Evolutionary conservation across 2,329 filamentous ascomycete genomes (phyloP).

Genomic region (Myriosclerotinia curreyana): DNA sequence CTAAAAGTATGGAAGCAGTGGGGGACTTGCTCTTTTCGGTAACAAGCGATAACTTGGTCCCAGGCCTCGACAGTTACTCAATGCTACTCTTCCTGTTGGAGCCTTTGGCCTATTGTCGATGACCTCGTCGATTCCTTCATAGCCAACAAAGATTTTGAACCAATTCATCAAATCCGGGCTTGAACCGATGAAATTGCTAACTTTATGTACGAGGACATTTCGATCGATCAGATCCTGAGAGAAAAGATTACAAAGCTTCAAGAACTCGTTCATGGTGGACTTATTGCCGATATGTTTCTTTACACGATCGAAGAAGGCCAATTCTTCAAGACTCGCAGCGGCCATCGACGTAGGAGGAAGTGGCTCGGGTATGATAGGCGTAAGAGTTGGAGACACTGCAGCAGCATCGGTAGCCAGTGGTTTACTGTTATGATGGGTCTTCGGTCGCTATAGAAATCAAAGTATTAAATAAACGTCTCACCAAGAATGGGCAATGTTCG

Average conservation of each 20-base stretch:
- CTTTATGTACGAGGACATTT: slow-evolving; percentile 76
- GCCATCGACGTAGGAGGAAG: slow-evolving; percentile 71
- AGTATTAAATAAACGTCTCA: slow-evolving; percentile 19
- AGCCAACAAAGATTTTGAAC: slow-evolving; percentile 81
- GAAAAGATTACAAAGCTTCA: slow-evolving; percentile 95
- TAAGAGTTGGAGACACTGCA: slow-evolving; percentile 74
- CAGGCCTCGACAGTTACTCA: slow-evolving; percentile 93
- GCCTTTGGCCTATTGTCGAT: slow-evolving; percentile 75
- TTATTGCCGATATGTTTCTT: slow-evolving; percentile 96
- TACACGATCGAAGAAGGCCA: slow-evolving; percentile 91
- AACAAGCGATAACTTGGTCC: slow-evolving; percentile 93
- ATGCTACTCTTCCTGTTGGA: slow-evolving; percentile 77
- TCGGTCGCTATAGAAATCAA: slow-evolving; percentile 54
- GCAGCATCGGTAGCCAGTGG: slow-evolving; percentile 35
- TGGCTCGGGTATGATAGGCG: slow-evolving; percentile 83
- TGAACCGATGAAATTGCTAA: slow-evolving; percentile 78
- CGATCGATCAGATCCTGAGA: slow-evolving; percentile 89
- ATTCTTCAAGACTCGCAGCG: slow-evolving; percentile 77
- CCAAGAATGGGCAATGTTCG: neutral
- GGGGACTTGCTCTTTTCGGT: slow-evolving; percentile 66
- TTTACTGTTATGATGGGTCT: slow-evolving; percentile 60
- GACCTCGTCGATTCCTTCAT: slow-evolving; percentile 71
- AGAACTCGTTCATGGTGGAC: slow-evolving; percentile 87
- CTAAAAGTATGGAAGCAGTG: neutral
- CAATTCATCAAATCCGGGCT: slow-evolving; percentile 86